Base-by-base conservation (phyloP, 2,329 filamentous ascomycete genomes). In the Beauveria asiatica region DNA sequence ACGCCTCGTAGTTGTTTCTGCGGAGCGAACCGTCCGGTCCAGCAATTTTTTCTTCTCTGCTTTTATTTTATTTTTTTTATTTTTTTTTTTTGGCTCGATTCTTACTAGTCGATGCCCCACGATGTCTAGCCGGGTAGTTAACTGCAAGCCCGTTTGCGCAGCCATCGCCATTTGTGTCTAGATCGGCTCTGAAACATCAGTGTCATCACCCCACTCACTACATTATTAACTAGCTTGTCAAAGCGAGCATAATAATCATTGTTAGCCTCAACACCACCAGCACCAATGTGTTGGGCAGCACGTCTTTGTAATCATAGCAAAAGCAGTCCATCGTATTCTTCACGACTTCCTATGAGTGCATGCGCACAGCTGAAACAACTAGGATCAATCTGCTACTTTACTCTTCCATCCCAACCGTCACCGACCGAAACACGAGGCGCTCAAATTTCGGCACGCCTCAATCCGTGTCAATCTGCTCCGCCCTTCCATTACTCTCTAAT, bases 401-500 rank as follows among this genome's bases (percentile, higher is more conserved):
- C 16, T 45, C 39, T 33, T 25, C 10, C 23, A 55, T 45, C 25
- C 52, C n/a, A 11, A 33, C 27, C 13, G 23, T 37, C 48, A 19
- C 48, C 23, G 23, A 30, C 2, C 23, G 25, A 49, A 49, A 27
- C 46, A 23, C 46, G 13, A 27, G 13, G 5, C 13, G 23, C 23
- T 27, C 11, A 49, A 8, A 49, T 49, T 25, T 27, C 11, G 2
- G 21, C 17, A 16, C 46, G 16, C 16, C 46, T 27, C 23, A 16
- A 25, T 27, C 13, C 7, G 3, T 25, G 13, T 49, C 48, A 17
- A 33, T 5, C 3, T 1, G 16, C 41, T 37, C 21, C n/a, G 6
- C 19, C 25, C 17, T 27, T 27, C 19, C 21, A 64, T 62, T 69
- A 73, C 30, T 74, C 70, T 48, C 77, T 75, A 33, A 77, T 77